These are phyloP conservation scores for Lactarius psammicola DNA, from an alignment of 768 basidiomycete species.

Conservation along the genomic window DNA sequence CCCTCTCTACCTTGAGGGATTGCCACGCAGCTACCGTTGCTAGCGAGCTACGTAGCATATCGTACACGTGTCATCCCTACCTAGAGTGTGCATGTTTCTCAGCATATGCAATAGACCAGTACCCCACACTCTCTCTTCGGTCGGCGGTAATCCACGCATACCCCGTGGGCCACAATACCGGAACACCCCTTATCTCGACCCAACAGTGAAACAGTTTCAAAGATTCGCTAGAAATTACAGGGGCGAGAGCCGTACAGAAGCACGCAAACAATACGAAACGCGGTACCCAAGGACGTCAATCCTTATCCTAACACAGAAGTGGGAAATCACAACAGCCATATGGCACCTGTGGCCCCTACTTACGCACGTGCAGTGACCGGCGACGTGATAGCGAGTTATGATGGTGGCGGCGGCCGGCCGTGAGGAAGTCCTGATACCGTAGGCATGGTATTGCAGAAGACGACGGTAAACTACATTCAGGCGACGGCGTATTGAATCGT, in stretches of 20 bases:
- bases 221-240: neutral
- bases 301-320: neutral
- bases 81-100: neutral
- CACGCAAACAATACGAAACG: neutral
- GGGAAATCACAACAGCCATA: neutral
- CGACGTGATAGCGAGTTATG: neutral
- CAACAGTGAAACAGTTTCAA: slow-evolving; percentile 6
- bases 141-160: neutral
- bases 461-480: neutral
- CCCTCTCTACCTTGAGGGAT: neutral
- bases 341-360: neutral
- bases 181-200: neutral
- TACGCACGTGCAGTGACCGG: neutral
- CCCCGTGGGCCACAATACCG: neutral
- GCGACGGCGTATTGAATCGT: neutral
- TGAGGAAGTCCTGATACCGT: neutral
- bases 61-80: neutral
- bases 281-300: neutral
- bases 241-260: neutral
- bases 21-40: neutral
- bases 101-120: neutral
- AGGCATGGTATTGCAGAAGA: neutral
- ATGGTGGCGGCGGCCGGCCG: neutral
- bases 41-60: neutral
- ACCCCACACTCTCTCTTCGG: neutral